Evolutionary conservation across 2,329 filamentous ascomycete species (phyloP).

Genomic region (Hypoxylon sp.): DNA sequence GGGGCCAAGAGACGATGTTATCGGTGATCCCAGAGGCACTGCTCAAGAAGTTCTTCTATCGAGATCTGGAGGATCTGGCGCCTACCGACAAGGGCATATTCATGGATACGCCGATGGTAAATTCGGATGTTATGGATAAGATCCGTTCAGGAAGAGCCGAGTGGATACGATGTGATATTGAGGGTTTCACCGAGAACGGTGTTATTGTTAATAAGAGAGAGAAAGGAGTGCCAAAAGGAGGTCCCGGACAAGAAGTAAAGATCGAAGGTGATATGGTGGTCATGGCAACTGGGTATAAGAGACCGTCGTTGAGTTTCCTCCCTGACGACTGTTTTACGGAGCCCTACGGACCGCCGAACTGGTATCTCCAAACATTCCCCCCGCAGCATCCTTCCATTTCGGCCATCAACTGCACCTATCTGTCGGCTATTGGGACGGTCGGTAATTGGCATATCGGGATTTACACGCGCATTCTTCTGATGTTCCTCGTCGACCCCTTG

Average conservation of each 20-base stretch:
- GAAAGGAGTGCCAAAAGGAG: slow-evolving; percentile 81
- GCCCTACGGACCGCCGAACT: slow-evolving; percentile 84
- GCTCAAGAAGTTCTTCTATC: slow-evolving; percentile 84
- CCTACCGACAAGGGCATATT: slow-evolving; percentile 82
- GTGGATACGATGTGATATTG: slow-evolving; percentile 87
- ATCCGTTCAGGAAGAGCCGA: slow-evolving; percentile 79
- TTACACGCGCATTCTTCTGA: slow-evolving; percentile 86
- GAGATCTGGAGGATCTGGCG: slow-evolving; percentile 81
- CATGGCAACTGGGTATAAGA: slow-evolving; percentile 86
- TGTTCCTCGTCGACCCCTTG: slow-evolving; percentile 86
- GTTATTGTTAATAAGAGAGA: slow-evolving; percentile 80
- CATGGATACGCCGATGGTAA: slow-evolving; percentile 89
- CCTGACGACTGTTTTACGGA: slow-evolving; percentile 80
- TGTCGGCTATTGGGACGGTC: slow-evolving; percentile 84
- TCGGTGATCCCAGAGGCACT: slow-evolving; percentile 85
- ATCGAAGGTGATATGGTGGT: slow-evolving; percentile 83
- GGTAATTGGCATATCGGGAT: slow-evolving; percentile 93
- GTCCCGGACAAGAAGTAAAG: slow-evolving; percentile 76
- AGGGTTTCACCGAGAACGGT: slow-evolving; percentile 73
- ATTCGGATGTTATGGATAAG: slow-evolving; percentile 83
- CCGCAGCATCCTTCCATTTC: slow-evolving; percentile 80
- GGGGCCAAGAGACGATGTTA: slow-evolving; percentile 81
- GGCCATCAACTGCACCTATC: slow-evolving; percentile 85
- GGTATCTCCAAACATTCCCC: slow-evolving; percentile 91
- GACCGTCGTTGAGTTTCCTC: slow-evolving; percentile 80